phyloP scores from a whole-genome alignment of 352 stramenopile genomes.

The Pythium scleroteichum region DNA sequence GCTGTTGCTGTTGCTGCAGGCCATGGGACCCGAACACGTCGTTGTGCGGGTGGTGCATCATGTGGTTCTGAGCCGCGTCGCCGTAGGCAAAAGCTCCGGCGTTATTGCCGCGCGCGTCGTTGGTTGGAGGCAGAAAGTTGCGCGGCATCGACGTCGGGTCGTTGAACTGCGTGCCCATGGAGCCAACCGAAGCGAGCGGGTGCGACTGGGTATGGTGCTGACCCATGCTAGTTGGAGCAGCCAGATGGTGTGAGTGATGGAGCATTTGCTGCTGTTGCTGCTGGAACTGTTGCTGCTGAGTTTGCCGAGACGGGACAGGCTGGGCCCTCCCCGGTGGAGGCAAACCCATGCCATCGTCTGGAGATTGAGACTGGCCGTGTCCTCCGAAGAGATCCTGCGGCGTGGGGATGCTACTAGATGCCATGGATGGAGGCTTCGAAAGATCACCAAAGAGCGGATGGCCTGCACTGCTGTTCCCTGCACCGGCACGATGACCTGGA shows the following conservation, averaged over 20 bases:
- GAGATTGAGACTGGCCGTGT: slow-evolving; percentile 60
- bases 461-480: background rate
- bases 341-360: slow-evolving; percentile 64
- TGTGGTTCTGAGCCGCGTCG: slow-evolving; percentile 10
- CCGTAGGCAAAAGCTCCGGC: slow-evolving; percentile 13
- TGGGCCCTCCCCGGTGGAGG: slow-evolving; percentile 16
- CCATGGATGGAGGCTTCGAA: slow-evolving; percentile 20
- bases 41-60: slow-evolving; percentile 23
- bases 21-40: slow-evolving; percentile 15
- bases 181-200: slow-evolving; percentile 7
- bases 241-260: slow-evolving; percentile 19
- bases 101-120: slow-evolving; percentile 15
- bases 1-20: slow-evolving; percentile 30
- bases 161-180: slow-evolving; percentile 15
- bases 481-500: slow-evolving; percentile 2
- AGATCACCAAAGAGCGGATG: slow-evolving; percentile 16
- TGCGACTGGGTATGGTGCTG: slow-evolving; percentile 20
- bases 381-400: slow-evolving; percentile 23
- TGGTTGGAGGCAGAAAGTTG: slow-evolving; percentile 15
- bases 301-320: slow-evolving; percentile 12
- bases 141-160: slow-evolving; percentile 15
- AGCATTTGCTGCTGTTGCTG: slow-evolving; percentile 33
- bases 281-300: slow-evolving; percentile 23
- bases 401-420: slow-evolving; percentile 15
- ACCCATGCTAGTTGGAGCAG: slow-evolving; percentile 9